Evolutionary conservation across 306 rosid genomes (phyloP).

Genomic region (Lathyrus sativus): DNA sequence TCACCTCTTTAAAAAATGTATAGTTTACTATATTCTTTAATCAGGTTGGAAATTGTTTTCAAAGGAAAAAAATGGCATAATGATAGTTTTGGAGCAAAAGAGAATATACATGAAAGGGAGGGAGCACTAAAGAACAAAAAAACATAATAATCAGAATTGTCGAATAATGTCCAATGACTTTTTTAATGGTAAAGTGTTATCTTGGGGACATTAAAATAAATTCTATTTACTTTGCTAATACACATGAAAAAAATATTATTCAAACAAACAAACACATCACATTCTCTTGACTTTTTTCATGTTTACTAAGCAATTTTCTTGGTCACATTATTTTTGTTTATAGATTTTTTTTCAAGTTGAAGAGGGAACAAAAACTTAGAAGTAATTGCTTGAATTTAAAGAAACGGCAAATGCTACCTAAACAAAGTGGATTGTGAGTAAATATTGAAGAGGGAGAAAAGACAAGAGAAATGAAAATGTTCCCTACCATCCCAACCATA

Average conservation of each 20-base stretch:
- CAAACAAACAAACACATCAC: background rate
- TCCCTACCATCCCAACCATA: constrained; percentile 67
- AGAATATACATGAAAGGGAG: constrained; percentile 11
- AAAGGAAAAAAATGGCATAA: background rate
- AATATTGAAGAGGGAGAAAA: constrained; percentile 30
- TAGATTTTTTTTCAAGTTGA: background rate
- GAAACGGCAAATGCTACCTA: constrained; percentile 38
- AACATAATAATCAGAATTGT: constrained; percentile 15
- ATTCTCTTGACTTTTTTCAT: constrained; percentile 5
- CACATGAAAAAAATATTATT: background rate
- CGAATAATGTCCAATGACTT: constrained; percentile 34
- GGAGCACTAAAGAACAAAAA: constrained; percentile 30
- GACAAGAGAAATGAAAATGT: constrained; percentile 48
- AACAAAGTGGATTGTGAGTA: constrained; percentile 22
- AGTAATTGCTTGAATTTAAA: constrained; percentile 52
- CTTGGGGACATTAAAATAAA: constrained; percentile 44
- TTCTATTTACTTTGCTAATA: background rate
- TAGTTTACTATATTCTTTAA: background rate
- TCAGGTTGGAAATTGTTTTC: background rate
- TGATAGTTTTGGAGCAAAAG: background rate
- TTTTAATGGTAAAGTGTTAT: constrained; percentile 34
- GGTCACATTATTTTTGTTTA: background rate
- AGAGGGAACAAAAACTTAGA: constrained; percentile 31
- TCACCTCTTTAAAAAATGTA: no score
- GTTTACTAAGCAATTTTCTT: constrained; percentile 28